These are phyloP conservation scores for Amauroascus niger DNA, from an alignment of 2,329 filamentous ascomycete genomes.

Conservation along the genomic window DNA sequence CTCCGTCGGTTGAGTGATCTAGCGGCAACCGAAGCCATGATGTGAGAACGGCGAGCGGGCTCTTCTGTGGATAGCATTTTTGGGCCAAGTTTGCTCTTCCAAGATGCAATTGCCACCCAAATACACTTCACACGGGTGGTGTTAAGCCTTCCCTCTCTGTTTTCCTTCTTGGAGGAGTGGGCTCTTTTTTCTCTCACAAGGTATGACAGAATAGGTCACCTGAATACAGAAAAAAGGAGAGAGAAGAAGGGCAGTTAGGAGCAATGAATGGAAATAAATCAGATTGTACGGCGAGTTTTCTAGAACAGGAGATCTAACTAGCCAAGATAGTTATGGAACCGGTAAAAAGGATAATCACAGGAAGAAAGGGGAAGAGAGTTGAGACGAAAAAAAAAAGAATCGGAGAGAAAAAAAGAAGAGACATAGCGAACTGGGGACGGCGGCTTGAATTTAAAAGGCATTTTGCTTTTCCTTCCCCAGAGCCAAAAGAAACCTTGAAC, in stretches of 20 bases:
- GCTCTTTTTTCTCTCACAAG: neutral
- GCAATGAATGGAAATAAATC: neutral
- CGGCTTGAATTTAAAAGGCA: neutral
- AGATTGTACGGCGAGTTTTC: no score
- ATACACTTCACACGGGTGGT: no score
- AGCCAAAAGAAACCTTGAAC: neutral
- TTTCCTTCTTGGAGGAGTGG: neutral
- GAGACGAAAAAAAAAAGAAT: neutral
- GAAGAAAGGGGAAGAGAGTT: neutral
- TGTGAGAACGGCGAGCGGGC: constrained; percentile 14
- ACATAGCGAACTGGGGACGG: neutral
- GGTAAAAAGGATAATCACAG: neutral
- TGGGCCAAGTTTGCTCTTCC: neutral
- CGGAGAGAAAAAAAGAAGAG: neutral
- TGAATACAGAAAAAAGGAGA: neutral
- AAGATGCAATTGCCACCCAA: neutral
- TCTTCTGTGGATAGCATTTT: constrained; percentile 37
- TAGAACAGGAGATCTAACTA: neutral
- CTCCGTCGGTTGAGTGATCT: neutral
- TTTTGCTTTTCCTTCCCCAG: neutral
- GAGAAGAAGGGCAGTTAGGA: neutral
- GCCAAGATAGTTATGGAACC: neutral
- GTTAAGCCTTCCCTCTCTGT: no score
- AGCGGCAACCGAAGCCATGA: constrained; percentile 8
- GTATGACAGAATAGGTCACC: neutral